Conservation (phyloP, 179 eudicot species). For the Sideroxylon spinosum region DNA sequence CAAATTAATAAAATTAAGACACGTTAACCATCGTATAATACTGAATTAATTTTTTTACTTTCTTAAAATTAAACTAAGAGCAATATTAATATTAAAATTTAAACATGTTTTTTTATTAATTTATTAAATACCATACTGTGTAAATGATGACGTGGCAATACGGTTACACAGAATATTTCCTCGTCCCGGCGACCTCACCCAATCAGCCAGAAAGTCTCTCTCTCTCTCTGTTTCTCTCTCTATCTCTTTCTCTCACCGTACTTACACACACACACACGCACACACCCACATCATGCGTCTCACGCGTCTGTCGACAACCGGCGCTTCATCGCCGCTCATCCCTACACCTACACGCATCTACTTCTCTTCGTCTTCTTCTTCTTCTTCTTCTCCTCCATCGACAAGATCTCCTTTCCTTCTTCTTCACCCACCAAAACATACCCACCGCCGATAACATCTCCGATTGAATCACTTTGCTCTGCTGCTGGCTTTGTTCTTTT, state of each 20-base stretch:
- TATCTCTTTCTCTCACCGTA: constrained; percentile 14
- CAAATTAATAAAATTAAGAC: no score
- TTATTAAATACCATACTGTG: no score
- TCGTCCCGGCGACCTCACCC: constrained; percentile 19
- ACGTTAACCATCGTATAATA: no score
- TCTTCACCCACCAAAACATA: not conserved
- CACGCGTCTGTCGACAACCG: constrained; percentile 24
- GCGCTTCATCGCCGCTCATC: constrained; percentile 20
- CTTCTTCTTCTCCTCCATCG: not conserved
- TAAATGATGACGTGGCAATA: no score
- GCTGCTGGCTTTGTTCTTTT: not conserved
- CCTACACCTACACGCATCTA: not conserved
- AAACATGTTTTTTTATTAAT: no score
- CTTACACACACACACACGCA: not conserved
- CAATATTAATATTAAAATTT: no score
- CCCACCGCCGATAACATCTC: not conserved
- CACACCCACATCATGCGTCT: constrained; percentile 19
- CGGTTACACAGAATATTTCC: not conserved
- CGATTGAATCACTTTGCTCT: not conserved
- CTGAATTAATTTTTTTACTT: no score
- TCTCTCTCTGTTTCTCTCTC: not conserved
- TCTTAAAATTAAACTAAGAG: no score
- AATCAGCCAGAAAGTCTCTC: not conserved
- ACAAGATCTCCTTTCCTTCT: not conserved
- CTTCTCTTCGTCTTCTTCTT: not conserved